These are phyloP conservation scores for Lignosus rhinocerotis DNA, from an alignment of 1,284 basidiomycete genomes.

Conservation along the genomic window DNA sequence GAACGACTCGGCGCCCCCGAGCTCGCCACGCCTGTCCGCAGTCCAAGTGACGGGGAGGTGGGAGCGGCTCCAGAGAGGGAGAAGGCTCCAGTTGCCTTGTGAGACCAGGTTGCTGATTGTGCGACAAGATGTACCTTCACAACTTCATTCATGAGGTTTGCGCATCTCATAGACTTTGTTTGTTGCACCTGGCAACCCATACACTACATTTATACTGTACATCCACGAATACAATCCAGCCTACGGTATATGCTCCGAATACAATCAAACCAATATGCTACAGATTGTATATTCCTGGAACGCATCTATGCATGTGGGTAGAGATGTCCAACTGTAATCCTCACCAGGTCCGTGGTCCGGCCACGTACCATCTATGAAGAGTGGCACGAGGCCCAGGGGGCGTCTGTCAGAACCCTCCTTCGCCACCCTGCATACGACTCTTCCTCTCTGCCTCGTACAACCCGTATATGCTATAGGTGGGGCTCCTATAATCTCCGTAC, in stretches of 20 bases:
- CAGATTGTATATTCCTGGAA: not conserved
- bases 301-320: not conserved
- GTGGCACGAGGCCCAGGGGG: too few relatives aligned
- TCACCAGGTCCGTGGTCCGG: not conserved
- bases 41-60: not conserved
- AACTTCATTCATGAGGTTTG: not conserved
- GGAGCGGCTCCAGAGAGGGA: constrained; percentile 1
- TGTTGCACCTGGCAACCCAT: constrained; percentile 14
- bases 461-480: constrained; percentile 79
- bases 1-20: constrained; percentile 8
- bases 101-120: not conserved
- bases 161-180: not conserved
- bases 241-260: constrained; percentile 11
- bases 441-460: constrained; percentile 67
- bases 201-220: constrained; percentile 7
- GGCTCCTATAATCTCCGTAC: constrained; percentile 68
- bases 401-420: constrained; percentile 25
- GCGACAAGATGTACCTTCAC: not conserved
- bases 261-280: constrained; percentile 16
- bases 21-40: constrained; percentile 6
- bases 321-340: not conserved
- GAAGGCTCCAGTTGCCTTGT: constrained; percentile 1
- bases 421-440: constrained; percentile 39
- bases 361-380: not conserved
- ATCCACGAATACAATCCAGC: constrained; percentile 12